Evolutionary conservation across 2,329 filamentous ascomycete genomes (phyloP).

Genomic region (Fusarium sp.): DNA sequence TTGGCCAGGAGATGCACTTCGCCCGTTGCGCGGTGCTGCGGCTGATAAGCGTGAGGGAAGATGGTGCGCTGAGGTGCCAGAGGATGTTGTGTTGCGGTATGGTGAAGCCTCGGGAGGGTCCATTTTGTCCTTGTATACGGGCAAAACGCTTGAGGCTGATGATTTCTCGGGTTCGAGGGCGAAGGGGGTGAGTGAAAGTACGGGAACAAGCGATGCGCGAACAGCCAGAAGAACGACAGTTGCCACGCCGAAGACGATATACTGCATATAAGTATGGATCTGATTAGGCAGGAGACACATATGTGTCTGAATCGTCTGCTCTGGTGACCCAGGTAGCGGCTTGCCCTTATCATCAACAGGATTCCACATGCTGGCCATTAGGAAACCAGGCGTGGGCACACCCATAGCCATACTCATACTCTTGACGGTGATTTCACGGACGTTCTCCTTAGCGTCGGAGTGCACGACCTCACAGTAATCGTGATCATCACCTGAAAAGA

Average conservation of each 20-base stretch:
- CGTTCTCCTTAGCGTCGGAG: conserved; percentile 71
- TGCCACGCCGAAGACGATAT: conserved; percentile 71
- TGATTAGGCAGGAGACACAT: conserved; percentile 93
- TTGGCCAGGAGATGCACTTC: conserved; percentile 36
- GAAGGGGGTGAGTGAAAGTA: conserved; percentile 65
- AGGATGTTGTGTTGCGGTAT: conserved; percentile 34
- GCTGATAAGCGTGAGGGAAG: conserved; percentile 40
- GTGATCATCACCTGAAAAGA: conserved; percentile 97
- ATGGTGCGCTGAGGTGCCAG: conserved; percentile 42
- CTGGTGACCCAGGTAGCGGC: conserved; percentile 56
- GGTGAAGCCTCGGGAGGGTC: conserved; percentile 53
- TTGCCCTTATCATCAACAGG: conserved; percentile 74
- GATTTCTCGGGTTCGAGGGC: conserved; percentile 58
- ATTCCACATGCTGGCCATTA: conserved; percentile 92
- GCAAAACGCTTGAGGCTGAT: conserved; percentile 45
- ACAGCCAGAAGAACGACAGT: conserved; percentile 62
- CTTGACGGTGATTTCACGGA: conserved; percentile 92
- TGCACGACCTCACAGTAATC: conserved; percentile 96
- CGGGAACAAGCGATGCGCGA: conserved; percentile 67
- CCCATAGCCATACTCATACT: conserved; percentile 97
- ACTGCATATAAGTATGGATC: conserved; percentile 83
- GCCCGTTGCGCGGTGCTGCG: conserved; percentile 32
- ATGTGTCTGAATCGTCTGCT: conserved; percentile 82
- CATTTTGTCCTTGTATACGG: conserved; percentile 65
- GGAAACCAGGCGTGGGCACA: conserved; percentile 85